Evolutionary conservation across 2,329 filamentous ascomycete species (phyloP).

Genomic region (Aureobasidium mangrovei): DNA sequence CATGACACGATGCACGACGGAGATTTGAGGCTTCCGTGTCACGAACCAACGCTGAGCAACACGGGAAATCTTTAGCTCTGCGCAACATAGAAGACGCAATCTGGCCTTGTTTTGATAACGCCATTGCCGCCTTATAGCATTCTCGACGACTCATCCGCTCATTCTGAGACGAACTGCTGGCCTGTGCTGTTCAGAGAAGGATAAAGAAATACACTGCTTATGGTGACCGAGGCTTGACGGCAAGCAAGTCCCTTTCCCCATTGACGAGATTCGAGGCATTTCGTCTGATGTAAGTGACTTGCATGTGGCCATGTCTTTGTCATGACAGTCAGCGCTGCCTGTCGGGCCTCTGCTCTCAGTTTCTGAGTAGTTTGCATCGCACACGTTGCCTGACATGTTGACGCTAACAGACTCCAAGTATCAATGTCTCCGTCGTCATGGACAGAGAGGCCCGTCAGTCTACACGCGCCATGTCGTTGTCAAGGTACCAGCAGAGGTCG

Average conservation of each 20-base stretch:
- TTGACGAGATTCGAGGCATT: neutral
- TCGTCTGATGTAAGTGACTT: neutral
- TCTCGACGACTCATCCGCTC: constrained; percentile 1
- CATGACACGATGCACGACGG: constrained; percentile 8
- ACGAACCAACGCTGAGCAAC: constrained; percentile 9
- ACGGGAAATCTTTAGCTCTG: constrained; percentile 10
- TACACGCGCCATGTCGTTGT: neutral
- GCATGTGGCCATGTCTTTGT: neutral
- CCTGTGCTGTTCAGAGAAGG: constrained; percentile 10
- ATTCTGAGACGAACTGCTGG: constrained; percentile 4
- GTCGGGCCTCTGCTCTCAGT: neutral
- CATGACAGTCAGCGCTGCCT: neutral
- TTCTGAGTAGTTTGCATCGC: constrained; percentile 3
- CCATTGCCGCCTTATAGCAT: neutral
- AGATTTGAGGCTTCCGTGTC: constrained; percentile 12
- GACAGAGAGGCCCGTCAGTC: neutral
- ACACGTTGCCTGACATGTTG: constrained; percentile 3
- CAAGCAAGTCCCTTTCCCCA: neutral
- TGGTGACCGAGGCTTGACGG: constrained; percentile 1
- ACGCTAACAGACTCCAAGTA: constrained; percentile 2
- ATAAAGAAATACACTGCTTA: neutral
- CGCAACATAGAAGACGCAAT: constrained; percentile 11
- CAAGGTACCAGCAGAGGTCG: neutral
- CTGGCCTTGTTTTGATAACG: constrained; percentile 6
- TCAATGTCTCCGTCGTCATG: neutral